Evolutionary conservation across 1,139 yeast species (phyloP).

Genomic region (Yamadazyma sp.): DNA sequence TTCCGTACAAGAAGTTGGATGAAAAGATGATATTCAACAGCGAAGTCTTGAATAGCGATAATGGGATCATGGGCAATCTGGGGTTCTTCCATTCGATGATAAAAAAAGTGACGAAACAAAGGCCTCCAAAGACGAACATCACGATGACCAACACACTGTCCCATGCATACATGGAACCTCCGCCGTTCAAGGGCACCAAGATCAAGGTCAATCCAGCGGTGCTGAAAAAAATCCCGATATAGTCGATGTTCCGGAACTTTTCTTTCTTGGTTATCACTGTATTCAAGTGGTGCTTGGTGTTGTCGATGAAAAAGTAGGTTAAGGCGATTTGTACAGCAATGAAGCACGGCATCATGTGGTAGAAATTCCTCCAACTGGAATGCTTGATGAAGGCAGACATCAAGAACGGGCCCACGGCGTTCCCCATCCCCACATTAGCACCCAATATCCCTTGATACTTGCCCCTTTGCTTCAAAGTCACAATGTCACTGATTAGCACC

Average conservation of each 20-base stretch:
- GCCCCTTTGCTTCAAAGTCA: constrained; percentile 44
- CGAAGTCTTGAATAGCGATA: constrained; percentile 40
- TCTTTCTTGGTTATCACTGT: constrained; percentile 27
- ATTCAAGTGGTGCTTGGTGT: constrained; percentile 17
- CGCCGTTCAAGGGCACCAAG: constrained; percentile 54
- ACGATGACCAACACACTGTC: constrained; percentile 45
- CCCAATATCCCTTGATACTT: constrained; percentile 52
- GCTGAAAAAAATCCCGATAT: constrained; percentile 45
- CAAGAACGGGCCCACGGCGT: constrained; percentile 56
- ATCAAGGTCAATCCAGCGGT: constrained; percentile 45
- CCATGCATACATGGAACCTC: constrained; percentile 56
- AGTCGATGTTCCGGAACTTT: constrained; percentile 47
- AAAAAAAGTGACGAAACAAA: constrained; percentile 38
- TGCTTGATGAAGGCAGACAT: constrained; percentile 49
- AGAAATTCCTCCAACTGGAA: constrained; percentile 53
- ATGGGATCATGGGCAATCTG: constrained; percentile 57
- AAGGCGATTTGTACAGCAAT: constrained; percentile 27
- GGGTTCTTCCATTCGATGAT: constrained; percentile 50
- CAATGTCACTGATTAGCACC: constrained; percentile 46
- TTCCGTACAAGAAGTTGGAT: constrained; percentile 51
- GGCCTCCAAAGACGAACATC: constrained; percentile 48
- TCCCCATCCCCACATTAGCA: constrained; percentile 53
- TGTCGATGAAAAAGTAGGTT: constrained; percentile 27
- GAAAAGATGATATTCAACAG: constrained; percentile 41
- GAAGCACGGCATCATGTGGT: constrained; percentile 48